phyloP scores from a whole-genome alignment of 257 asterid genomes.

The Craterostigma plantagineum region DNA sequence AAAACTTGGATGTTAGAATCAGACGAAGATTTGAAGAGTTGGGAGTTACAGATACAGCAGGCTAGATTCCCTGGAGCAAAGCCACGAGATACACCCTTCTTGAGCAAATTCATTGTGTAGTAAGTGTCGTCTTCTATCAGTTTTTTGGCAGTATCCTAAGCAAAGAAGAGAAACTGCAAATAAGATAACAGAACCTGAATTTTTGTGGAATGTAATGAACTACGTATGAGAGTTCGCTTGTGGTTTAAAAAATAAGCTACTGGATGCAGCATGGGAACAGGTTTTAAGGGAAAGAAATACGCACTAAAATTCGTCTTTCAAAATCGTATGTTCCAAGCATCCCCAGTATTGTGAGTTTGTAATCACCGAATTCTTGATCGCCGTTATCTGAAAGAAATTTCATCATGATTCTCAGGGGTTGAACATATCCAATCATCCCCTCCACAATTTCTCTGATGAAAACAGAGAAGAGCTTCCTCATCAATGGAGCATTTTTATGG shows the following conservation, averaged over 20 bases:
- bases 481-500: slow-evolving; percentile 27
- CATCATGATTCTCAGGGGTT: slow-evolving; percentile 66
- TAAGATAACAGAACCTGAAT: slow-evolving; percentile 2
- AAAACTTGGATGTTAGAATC: slow-evolving; percentile 54
- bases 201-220: slow-evolving; percentile 2
- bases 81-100: slow-evolving; percentile 88
- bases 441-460: slow-evolving; percentile 86
- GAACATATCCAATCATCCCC: slow-evolving; percentile 92
- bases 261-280: no score
- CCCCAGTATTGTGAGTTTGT: slow-evolving; percentile 73
- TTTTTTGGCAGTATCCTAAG: slow-evolving; percentile 87
- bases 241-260: slow-evolving; percentile 1
- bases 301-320: slow-evolving; percentile 81
- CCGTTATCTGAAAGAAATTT: slow-evolving; percentile 88
- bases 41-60: slow-evolving; percentile 62
- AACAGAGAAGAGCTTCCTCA: slow-evolving; percentile 49
- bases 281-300: no score
- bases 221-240: slow-evolving; percentile 3
- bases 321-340: slow-evolving; percentile 94
- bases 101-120: slow-evolving; percentile 75
- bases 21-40: slow-evolving; percentile 29
- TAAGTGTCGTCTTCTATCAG: slow-evolving; percentile 85
- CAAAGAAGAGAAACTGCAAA: slow-evolving; percentile 6
- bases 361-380: slow-evolving; percentile 88
- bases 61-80: slow-evolving; percentile 50